Evolutionary conservation across 2,329 filamentous ascomycete genomes (phyloP), one percentile per base, ranked within the genome.

Genomic region (Pleoardoris graminearum): DNA sequence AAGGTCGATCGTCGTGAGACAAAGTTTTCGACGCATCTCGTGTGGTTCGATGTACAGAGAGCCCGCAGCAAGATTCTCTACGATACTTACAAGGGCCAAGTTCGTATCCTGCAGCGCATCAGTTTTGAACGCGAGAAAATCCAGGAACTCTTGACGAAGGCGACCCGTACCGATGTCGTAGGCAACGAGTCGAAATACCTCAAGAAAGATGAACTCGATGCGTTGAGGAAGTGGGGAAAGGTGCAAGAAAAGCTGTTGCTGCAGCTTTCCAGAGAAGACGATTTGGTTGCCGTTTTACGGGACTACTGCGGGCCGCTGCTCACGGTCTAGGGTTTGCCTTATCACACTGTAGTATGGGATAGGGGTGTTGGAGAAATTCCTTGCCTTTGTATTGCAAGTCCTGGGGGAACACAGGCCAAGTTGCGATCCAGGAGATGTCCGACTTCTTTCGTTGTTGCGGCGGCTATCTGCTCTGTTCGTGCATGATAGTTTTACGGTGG

Each of bases 61-160:
- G 87, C 88, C 6, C 79, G 86, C 43, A 80, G 82, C 17, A 83
- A 88, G 55, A 77, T 96, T 1, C 75, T 96, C 10, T 88, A 96
- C 57, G 87, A 90, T 54, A 84, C 88, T 0, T 97, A 96, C 78
- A 96, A 96, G 72, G 83, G 87, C 23, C 96, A 97, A 89, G 82
- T 91, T 14, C 85, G 92, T 51, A 89, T 88, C 57, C 72, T 97
- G 43, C 90, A 96, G 71, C 87, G 91, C 21, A 82, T 95, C 21
- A 83, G 86, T 30, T 84, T 89, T 23, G 90, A 97, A 72, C 84
- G 89, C 33, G 82, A 84, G 44, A 85, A 85, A 58, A 83, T 90
- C 52, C 82, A 85, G 57, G 84, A 86, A 48, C 85, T 96, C 21
- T 80, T 97, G 25, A 83, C 87, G 23, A 90, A 96, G 70, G 87